phyloP scores from a whole-genome alignment of 148 eudicot genomes.

The Amaranthus palmeri region DNA sequence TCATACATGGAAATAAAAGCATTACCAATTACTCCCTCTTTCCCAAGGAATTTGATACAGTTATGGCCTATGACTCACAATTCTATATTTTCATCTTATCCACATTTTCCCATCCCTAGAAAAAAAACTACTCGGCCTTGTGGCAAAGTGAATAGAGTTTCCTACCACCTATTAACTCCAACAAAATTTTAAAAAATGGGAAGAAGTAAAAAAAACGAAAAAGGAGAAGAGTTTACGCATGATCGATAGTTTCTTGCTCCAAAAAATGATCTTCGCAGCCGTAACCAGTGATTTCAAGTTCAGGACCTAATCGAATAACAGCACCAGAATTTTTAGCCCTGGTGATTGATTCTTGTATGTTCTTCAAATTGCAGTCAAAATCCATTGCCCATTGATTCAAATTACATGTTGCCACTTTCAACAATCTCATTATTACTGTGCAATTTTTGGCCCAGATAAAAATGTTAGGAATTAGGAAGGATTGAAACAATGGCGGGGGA shows the following conservation, averaged over 20 bases:
- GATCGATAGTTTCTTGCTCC: constrained; percentile 82
- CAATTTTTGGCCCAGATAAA: too few relatives aligned
- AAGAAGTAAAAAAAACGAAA: background rate
- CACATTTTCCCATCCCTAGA: too few relatives aligned
- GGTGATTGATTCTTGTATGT: constrained; percentile 67
- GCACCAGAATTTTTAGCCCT: constrained; percentile 70
- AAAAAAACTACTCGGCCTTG: too few relatives aligned
- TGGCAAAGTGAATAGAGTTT: too few relatives aligned
- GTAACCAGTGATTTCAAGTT: constrained; percentile 95
- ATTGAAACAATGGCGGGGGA: too few relatives aligned
- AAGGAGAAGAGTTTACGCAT: constrained; percentile 44
- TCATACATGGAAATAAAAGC: too few relatives aligned
- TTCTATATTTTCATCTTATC: too few relatives aligned
- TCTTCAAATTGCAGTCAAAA: constrained; percentile 71
- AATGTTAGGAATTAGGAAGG: too few relatives aligned
- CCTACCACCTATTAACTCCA: too few relatives aligned
- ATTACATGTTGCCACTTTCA: constrained; percentile 91
- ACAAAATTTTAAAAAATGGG: background rate
- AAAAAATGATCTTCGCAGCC: constrained; percentile 95
- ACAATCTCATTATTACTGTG: constrained; percentile 61
- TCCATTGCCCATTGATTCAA: constrained; percentile 99
- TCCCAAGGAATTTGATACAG: too few relatives aligned
- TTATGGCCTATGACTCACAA: too few relatives aligned
- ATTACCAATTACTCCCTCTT: too few relatives aligned
- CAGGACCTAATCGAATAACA: constrained; percentile 87